These are phyloP conservation scores for Miamiensis avidus DNA, from an alignment of 169 alveolate genomes.

Conservation along the genomic window DNA sequence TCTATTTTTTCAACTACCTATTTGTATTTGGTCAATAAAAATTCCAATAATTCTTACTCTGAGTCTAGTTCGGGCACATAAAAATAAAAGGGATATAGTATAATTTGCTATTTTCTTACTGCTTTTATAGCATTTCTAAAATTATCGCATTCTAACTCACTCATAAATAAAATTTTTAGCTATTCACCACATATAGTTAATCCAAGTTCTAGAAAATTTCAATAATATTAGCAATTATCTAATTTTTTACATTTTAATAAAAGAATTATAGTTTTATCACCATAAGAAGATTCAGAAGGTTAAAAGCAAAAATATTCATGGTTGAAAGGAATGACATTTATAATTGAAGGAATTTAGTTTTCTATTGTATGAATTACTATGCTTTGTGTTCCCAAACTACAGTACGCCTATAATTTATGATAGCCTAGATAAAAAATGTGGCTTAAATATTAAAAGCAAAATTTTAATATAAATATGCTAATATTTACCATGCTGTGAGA, in stretches of 20 bases:
- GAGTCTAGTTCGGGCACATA: not conserved
- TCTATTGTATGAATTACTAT: not conserved
- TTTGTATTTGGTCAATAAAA: not conserved
- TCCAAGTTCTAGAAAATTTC: not conserved
- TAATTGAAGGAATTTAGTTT: too few relatives aligned
- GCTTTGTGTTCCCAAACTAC: not conserved
- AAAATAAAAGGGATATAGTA: not conserved
- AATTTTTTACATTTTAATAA: too few relatives aligned
- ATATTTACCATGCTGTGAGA: too few relatives aligned
- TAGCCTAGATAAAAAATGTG: not conserved
- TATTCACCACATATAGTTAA: not conserved
- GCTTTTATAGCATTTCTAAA: not conserved
- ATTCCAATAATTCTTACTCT: not conserved
- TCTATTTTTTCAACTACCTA: too few relatives aligned
- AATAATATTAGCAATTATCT: too few relatives aligned
- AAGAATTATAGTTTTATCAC: too few relatives aligned
- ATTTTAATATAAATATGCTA: not conserved
- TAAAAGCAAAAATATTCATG: not conserved
- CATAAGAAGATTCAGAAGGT: too few relatives aligned
- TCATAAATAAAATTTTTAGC: too few relatives aligned
- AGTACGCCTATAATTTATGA: too few relatives aligned
- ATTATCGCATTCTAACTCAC: not conserved
- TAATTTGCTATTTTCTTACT: not conserved
- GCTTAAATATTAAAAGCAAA: not conserved
- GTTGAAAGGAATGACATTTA: not conserved